Conservation (phyloP, 108 stramenopile genomes). For the Pseudonitzschia delicatissima region DNA sequence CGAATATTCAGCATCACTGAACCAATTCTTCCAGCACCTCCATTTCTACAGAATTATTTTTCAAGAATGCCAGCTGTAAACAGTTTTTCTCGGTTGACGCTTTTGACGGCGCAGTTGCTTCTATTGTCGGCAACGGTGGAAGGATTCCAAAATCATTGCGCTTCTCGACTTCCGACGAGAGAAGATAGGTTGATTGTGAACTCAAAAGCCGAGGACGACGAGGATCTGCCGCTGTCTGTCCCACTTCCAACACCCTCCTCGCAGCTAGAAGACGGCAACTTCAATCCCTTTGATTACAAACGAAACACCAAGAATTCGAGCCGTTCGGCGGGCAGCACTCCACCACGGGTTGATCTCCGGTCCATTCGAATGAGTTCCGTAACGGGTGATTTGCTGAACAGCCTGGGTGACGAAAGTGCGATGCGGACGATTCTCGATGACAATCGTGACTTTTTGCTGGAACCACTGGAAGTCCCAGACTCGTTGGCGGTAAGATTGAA, state of each 20-base stretch:
- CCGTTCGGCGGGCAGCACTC: background rate
- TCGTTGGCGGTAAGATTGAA: slow-evolving; percentile 33
- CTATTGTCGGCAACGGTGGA: background rate
- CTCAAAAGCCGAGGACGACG: background rate
- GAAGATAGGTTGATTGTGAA: background rate
- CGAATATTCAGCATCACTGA: too few species aligned
- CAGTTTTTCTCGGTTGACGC: too few species aligned
- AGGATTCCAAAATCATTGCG: slow-evolving; percentile 6
- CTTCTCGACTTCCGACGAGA: background rate
- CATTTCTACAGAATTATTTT: too few species aligned
- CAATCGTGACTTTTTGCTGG: slow-evolving; percentile 41
- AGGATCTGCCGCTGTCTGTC: background rate
- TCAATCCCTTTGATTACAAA: slow-evolving; percentile 5
- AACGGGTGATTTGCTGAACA: slow-evolving; percentile 24
- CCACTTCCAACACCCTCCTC: background rate
- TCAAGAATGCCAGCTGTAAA: too few species aligned
- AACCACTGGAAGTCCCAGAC: slow-evolving; percentile 41
- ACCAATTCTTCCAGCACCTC: too few species aligned
- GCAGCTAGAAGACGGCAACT: background rate
- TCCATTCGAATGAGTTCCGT: slow-evolving; percentile 27
- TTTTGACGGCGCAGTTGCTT: background rate
- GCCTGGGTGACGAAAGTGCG: slow-evolving; percentile 4
- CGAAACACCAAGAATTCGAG: background rate
- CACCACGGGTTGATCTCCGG: slow-evolving; percentile 19
- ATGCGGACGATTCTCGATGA: slow-evolving; percentile 20